Evolutionary conservation across 2,329 filamentous ascomycete species (phyloP), one percentile per base, ranked within the genome.

Genomic region (Aspergillus sp.): DNA sequence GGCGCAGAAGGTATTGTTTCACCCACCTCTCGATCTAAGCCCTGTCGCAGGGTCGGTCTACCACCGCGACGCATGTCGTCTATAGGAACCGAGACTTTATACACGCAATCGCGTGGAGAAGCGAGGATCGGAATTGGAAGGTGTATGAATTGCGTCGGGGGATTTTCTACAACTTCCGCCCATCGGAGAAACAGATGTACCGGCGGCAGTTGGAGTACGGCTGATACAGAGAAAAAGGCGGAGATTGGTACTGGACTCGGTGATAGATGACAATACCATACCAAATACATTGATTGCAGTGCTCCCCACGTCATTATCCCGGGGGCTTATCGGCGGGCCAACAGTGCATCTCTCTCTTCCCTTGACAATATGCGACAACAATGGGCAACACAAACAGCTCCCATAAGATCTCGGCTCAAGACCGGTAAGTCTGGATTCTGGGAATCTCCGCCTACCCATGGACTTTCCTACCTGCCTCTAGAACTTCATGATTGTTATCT

Each of bases 401-500:
- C 51, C 79, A 82, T 65, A 88, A 84, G 71, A 83, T 88, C 55
- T 86, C 86, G 32, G 81, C 83, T 64, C 92, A 96, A 77, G 93
- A 97, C 76, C 91, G 90, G 92, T 95, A 69, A 64, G 82, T 71
- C 14, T 26, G 48, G 19, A 16, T 43, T 36, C 16, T 35, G 5
- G 17, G 41, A 6, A 16, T 9, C 42, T 20, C 6, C 9, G 6
- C 20, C 17, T 46, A n/a, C 17, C 14, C n/a, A 17, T 44, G 1
- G 11, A 3, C 45, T 11, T 14, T 19, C 17, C 17, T 38, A 16
- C 20, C 2, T 47, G 11, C 33, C 32, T 16, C 19, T 33, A 14
- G 11, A 14, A 11, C 26, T 10, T 17, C 43, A 35, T 26, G 40
- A 17, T 13, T n/a, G 14, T 42, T 42, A 22, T 42, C 40, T 42